Conservation (phyloP, 2,329 filamentous ascomycete genomes). For the Hirsutella rhossiliensis region DNA sequence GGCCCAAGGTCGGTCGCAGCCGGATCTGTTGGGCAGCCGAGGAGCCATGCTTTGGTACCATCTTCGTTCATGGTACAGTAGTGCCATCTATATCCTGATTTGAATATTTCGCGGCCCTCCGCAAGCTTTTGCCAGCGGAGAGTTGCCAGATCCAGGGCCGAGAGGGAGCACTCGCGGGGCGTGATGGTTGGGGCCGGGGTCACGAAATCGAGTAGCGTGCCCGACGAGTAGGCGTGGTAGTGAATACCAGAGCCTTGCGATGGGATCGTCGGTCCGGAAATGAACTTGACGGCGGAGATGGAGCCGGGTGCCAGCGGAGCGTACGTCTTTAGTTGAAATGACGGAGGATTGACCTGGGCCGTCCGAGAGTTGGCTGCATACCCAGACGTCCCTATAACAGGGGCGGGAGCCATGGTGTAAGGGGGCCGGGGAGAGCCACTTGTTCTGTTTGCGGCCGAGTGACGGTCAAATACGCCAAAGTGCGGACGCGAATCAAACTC, state of each 20-base stretch:
- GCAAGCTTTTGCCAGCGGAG: constrained; percentile 91
- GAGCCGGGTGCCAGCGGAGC: constrained; percentile 78
- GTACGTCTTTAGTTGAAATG: constrained; percentile 57
- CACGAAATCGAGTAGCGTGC: constrained; percentile 84
- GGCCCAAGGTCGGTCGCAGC: constrained; percentile 51
- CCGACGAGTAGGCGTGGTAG: constrained; percentile 90
- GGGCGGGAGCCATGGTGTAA: constrained; percentile 35
- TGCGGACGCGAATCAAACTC: constrained; percentile 64
- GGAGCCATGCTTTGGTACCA: constrained; percentile 89
- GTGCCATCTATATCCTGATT: constrained; percentile 88
- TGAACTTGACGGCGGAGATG: constrained; percentile 82
- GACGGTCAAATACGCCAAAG: constrained; percentile 38
- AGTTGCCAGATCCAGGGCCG: constrained; percentile 74
- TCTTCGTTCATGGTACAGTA: constrained; percentile 95
- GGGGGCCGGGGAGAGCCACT: constrained; percentile 38
- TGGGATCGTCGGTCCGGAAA: constrained; percentile 68
- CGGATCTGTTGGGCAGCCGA: constrained; percentile 78
- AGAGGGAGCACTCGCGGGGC: constrained; percentile 79
- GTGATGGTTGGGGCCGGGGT: constrained; percentile 83
- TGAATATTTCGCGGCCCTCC: constrained; percentile 88
- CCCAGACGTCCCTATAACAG: constrained; percentile 45
- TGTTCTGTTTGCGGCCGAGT: constrained; percentile 25
- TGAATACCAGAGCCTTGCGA: constrained; percentile 85
- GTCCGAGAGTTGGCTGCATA: constrained; percentile 58
- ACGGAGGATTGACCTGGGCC: constrained; percentile 53